Conservation (phyloP, 768 basidiomycete species). For the Suillus clintonianus region DNA sequence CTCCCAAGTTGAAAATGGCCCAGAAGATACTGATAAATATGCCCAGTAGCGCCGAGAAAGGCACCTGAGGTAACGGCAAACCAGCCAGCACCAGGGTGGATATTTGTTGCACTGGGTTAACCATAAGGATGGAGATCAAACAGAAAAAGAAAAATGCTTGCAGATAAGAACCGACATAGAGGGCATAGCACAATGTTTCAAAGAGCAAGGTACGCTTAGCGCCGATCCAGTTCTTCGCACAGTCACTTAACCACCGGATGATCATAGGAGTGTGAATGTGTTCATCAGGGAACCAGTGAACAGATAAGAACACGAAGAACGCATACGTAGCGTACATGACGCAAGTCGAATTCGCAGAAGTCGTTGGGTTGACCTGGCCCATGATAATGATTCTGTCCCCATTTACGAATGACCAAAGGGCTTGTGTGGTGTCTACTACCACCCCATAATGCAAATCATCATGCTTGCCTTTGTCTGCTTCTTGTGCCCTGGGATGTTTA, state of each 20-base stretch:
- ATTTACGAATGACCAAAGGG: slow-evolving; percentile 48
- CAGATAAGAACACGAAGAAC: slow-evolving; percentile 61
- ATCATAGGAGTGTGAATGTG: neutral
- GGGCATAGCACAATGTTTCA: slow-evolving; percentile 70
- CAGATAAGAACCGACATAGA: slow-evolving; percentile 76
- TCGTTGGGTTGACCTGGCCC: slow-evolving; percentile 61
- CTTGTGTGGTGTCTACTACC: slow-evolving; percentile 54
- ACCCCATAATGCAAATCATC: slow-evolving; percentile 57
- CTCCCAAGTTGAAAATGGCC: slow-evolving; percentile 80
- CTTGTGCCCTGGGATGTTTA: slow-evolving; percentile 64
- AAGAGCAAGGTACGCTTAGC: slow-evolving; percentile 67
- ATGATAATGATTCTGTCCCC: neutral
- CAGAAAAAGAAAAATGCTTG: slow-evolving; percentile 34
- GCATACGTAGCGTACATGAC: slow-evolving; percentile 66
- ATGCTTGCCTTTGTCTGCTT: slow-evolving; percentile 72
- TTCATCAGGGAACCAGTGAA: too few species aligned
- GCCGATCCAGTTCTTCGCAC: slow-evolving; percentile 62
- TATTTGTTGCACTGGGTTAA: slow-evolving; percentile 58
- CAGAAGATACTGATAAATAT: slow-evolving; percentile 76
- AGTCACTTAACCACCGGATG: slow-evolving; percentile 2
- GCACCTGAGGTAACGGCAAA: slow-evolving; percentile 74
- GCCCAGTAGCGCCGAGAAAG: slow-evolving; percentile 72
- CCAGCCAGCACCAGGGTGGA: slow-evolving; percentile 56
- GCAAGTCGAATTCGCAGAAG: slow-evolving; percentile 69
- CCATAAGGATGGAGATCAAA: neutral